phyloP scores from a whole-genome alignment of 192 early-diverging fungal genomes.

The Backusella luteola region DNA sequence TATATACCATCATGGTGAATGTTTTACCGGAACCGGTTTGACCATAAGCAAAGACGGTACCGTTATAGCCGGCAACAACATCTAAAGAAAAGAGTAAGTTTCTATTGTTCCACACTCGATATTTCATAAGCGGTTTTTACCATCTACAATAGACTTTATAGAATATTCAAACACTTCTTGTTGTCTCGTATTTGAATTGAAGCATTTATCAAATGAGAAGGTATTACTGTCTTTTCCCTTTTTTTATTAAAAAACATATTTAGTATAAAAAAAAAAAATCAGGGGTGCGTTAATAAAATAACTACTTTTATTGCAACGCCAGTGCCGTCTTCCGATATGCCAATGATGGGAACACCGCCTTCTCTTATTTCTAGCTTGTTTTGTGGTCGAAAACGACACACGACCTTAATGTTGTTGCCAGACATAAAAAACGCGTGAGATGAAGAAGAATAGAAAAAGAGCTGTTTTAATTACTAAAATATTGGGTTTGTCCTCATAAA shows the following conservation, averaged over 20 bases:
- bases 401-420: slow-evolving; percentile 91
- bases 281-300: slow-evolving; percentile 36
- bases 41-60: slow-evolving; percentile 98
- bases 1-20: slow-evolving; percentile 83
- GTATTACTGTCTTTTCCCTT: slow-evolving; percentile 38
- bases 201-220: slow-evolving; percentile 92
- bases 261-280: neutral
- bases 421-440: slow-evolving; percentile 45
- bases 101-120: neutral
- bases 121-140: slow-evolving; percentile 37
- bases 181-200: slow-evolving; percentile 79
- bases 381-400: slow-evolving; percentile 96
- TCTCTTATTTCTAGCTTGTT: slow-evolving; percentile 90
- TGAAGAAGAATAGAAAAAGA: neutral
- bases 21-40: slow-evolving; percentile 98
- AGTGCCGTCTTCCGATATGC: slow-evolving; percentile 73
- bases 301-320: slow-evolving; percentile 44
- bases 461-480: too few relatives aligned
- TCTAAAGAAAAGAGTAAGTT: slow-evolving; percentile 2
- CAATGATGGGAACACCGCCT: slow-evolving; percentile 86
- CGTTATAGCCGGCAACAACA: slow-evolving; percentile 82
- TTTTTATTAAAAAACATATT: neutral
- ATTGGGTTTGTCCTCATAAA: too few relatives aligned
- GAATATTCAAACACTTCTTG: slow-evolving; percentile 88
- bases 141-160: slow-evolving; percentile 89